phyloP scores from a whole-genome alignment of 805 yeast species.

The Spencermartinsiella europaea region DNA sequence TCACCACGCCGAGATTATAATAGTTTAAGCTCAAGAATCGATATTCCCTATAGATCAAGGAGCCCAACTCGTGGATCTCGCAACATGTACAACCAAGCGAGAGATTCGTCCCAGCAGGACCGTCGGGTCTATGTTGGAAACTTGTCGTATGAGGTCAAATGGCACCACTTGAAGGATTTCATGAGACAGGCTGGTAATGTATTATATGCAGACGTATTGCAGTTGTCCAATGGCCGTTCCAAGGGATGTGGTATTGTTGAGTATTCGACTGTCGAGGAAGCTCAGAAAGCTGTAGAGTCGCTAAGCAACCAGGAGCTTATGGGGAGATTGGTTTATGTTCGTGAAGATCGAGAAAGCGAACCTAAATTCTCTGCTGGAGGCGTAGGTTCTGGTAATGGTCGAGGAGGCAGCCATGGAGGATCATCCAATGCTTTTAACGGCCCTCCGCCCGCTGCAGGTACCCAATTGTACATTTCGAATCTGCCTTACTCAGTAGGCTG shows the following conservation, averaged over 20 bases:
- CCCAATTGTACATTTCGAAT: constrained; percentile 68
- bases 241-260: constrained; percentile 67
- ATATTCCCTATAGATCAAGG: not conserved
- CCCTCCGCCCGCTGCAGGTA: constrained; percentile 34
- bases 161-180: constrained; percentile 37
- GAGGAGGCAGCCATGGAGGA: constrained; percentile 20
- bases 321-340: constrained; percentile 80
- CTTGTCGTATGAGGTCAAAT: constrained; percentile 34
- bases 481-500: constrained; percentile 77
- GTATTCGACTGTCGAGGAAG: constrained; percentile 59
- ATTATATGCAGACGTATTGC: constrained; percentile 76
- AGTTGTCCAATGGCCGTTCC: constrained; percentile 66
- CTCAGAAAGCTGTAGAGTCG: constrained; percentile 61
- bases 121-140: constrained; percentile 42
- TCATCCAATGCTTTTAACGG: constrained; percentile 3
- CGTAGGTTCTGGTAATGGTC: constrained; percentile 21
- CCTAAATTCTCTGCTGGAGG: constrained; percentile 22
- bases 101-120: constrained; percentile 28
- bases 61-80: not conserved
- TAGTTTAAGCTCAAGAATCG: not conserved
- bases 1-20: constrained; percentile 5
- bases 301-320: constrained; percentile 59
- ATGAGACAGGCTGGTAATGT: constrained; percentile 52
- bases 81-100: not conserved
- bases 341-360: constrained; percentile 61